Evolutionary conservation across 1,284 basidiomycete genomes (phyloP).

Genomic region (Flammula alnicola): DNA sequence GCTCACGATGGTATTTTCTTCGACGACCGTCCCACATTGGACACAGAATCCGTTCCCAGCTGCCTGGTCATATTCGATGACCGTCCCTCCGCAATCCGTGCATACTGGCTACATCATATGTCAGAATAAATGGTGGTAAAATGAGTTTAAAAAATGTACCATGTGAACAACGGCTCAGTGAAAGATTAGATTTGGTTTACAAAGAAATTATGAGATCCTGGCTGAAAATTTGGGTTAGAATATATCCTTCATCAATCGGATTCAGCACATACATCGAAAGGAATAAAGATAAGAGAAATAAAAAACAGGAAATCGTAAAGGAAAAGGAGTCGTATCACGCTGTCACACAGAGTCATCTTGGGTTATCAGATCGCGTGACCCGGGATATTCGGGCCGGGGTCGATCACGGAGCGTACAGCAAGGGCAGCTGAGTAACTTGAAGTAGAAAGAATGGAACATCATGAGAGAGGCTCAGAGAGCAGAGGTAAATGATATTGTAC

Average conservation of each 20-base stretch:
- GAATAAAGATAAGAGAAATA: slow-evolving; percentile 17
- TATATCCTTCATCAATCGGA: not conserved
- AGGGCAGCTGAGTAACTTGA: too few species aligned
- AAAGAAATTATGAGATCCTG: too few species aligned
- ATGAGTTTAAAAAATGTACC: not conserved
- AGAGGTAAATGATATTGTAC: too few species aligned
- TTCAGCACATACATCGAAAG: slow-evolving; percentile 6
- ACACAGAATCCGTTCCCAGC: slow-evolving; percentile 86
- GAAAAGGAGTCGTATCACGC: not conserved
- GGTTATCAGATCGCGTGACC: too few species aligned
- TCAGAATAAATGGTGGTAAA: not conserved
- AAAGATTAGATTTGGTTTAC: too few species aligned
- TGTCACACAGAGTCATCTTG: too few species aligned
- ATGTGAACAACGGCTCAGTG: not conserved
- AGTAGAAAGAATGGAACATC: too few species aligned
- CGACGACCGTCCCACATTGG: slow-evolving; percentile 86
- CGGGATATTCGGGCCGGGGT: too few species aligned
- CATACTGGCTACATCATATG: slow-evolving; percentile 44
- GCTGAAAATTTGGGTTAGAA: not conserved
- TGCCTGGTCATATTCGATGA: slow-evolving; percentile 81
- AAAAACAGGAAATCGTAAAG: not conserved
- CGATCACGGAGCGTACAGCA: too few species aligned
- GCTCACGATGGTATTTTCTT: slow-evolving; percentile 94
- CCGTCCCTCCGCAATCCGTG: slow-evolving; percentile 76
- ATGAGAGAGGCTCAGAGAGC: too few species aligned